phyloP scores from a whole-genome alignment of 495 filamentous ascomycete species.

The Lindgomyces ingoldianus region DNA sequence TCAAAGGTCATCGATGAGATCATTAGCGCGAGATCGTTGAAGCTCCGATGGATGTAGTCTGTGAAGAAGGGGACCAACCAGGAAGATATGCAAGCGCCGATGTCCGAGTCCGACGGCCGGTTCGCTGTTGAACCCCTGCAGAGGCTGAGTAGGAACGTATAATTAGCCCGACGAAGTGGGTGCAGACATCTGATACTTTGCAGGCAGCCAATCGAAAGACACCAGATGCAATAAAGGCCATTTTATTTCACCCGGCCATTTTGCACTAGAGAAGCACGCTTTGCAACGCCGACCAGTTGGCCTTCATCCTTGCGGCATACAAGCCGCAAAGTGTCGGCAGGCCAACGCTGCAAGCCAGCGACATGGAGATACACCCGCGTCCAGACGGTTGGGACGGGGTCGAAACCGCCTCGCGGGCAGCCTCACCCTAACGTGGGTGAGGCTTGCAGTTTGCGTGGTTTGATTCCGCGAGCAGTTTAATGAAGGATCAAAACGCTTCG shows the following conservation, averaged over 20 bases:
- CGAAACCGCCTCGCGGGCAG: conserved; percentile 19
- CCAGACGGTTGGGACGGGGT: conserved; percentile 10
- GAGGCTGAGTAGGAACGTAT: not conserved
- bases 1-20: not conserved
- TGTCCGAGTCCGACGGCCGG: not conserved
- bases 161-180: not conserved
- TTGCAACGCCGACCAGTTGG: not conserved
- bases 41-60: not conserved
- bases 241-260: conserved; percentile 8
- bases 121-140: not conserved
- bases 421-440: conserved; percentile 7
- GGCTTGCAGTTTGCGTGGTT: not conserved
- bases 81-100: not conserved
- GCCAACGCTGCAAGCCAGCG: conserved; percentile 6
- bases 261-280: not conserved
- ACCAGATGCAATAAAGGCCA: conserved; percentile 4
- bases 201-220: not conserved
- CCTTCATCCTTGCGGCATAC: not conserved
- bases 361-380: conserved; percentile 2
- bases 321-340: not conserved
- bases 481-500: conserved; percentile 17
- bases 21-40: not conserved
- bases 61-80: not conserved
- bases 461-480: not conserved
- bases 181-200: not conserved